Base-by-base conservation (phyloP, 2,329 filamentous ascomycete genomes). In the Cordyceps militaris region DNA sequence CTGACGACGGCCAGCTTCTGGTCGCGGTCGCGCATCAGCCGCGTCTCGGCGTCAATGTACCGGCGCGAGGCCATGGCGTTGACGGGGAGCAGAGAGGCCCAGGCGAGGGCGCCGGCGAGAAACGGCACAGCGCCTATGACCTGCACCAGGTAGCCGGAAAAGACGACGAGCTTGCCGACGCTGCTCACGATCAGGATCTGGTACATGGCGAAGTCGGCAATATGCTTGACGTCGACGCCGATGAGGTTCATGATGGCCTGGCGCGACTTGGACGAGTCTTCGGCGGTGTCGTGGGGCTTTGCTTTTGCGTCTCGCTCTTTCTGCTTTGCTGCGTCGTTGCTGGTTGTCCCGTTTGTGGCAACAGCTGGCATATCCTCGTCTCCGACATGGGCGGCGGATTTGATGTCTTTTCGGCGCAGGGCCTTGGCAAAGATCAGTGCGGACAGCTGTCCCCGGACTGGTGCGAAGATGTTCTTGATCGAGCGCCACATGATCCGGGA, bases 201-300 rank as follows among this genome's bases (percentile, higher is more conserved):
- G 66, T 79, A 87, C 7, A 81, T 75, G 19, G 77, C 76, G 66
- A 90, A 90, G 55, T 88, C 83, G 0, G 86, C 76, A 42, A 93
- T 77, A 44, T 88, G 82, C 61, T 84, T 83, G 8, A 82, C 76
- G 68, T 93, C 89, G 9, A 92, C 84, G 13, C 87, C 87, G 47
- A 91, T 85, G 36, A 91, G 76, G 67, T 92, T 93, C 58, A 92
- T 84, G 3, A 87, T 87, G 58, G 81, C 84, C 70, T 93, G 89
- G 60, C 80, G 78, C 24, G 81, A 80, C 57, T 74, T 72, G 60
- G 14, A 69, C 67, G 53, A 61, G 65, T 24, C 65, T 61, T 14
- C 64, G 62, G 9, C 76, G 62, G 11, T 81, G 78, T n/a, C 79
- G 74, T 36, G 81, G 76, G 4, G 75, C 74, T 2, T 74, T 74